A percentile compares a stretch with the other conserved stretches of the same genome.
phyloP scores from a whole-genome alignment of 805 yeast species.

The Candida yuanshanica region DNA sequence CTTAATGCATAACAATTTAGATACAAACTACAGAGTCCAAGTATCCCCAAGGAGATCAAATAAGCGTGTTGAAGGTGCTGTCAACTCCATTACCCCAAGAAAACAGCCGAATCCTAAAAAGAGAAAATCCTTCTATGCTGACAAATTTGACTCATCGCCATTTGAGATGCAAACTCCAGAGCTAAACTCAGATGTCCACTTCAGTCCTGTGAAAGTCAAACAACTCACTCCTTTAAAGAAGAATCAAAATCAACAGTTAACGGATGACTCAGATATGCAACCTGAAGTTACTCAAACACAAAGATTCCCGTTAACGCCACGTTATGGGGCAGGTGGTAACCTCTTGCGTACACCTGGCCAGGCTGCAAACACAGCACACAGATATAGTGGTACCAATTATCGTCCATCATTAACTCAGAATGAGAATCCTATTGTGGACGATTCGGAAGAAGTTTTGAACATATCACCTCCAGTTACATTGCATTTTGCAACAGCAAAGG shows the following conservation, averaged over 20 bases:
- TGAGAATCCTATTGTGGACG: slow-evolving; percentile 11
- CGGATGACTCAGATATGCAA: background rate
- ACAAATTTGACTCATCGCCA: slow-evolving; percentile 24
- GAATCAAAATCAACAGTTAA: background rate
- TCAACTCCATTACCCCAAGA: slow-evolving; percentile 20
- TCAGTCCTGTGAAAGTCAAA: slow-evolving; percentile 16
- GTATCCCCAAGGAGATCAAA: slow-evolving; percentile 21
- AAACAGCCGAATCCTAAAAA: slow-evolving; percentile 12
- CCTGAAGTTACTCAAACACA: slow-evolving; percentile 21
- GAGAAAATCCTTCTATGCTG: slow-evolving; percentile 22
- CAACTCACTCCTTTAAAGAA: slow-evolving; percentile 11
- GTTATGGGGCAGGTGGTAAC: slow-evolving; percentile 35
- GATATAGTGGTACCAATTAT: slow-evolving; percentile 11
- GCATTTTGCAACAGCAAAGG: slow-evolving; percentile 15
- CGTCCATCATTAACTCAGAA: background rate
- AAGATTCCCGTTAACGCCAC: slow-evolving; percentile 44
- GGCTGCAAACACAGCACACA: slow-evolving; percentile 11
- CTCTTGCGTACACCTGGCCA: slow-evolving; percentile 26
- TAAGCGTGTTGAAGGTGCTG: slow-evolving; percentile 12
- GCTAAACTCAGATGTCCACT: slow-evolving; percentile 21
- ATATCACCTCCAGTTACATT: slow-evolving; percentile 23
- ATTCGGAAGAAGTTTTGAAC: slow-evolving; percentile 19
- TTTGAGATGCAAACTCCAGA: slow-evolving; percentile 24
- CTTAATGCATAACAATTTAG: slow-evolving; percentile 19
- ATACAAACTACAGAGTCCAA: slow-evolving; percentile 19